A percentile compares a stretch with the other conserved stretches of the same genome.
Evolutionary conservation across 805 yeast genomes (phyloP).

Genomic region (Saccharomyces jurei): DNA sequence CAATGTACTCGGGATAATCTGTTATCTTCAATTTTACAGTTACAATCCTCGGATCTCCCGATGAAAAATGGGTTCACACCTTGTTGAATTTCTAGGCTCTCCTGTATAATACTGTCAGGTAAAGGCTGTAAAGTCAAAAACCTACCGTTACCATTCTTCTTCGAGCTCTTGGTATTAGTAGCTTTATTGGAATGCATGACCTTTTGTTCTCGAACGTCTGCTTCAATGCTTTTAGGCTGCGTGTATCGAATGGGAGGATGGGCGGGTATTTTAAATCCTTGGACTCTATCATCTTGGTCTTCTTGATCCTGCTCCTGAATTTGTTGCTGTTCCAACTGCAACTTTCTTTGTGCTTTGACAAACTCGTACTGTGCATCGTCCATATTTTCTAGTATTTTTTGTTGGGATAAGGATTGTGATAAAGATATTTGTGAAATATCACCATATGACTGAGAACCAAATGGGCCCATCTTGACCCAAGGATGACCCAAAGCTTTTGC

Average conservation of each 20-base stretch:
- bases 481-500: conserved; percentile 66
- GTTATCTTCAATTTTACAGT: conserved; percentile 57
- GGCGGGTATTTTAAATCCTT: conserved; percentile 26
- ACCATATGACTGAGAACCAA: conserved; percentile 1
- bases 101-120: conserved; percentile 37
- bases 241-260: conserved; percentile 23
- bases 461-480: conserved; percentile 49
- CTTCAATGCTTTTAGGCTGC: conserved; percentile 16
- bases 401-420: conserved; percentile 67
- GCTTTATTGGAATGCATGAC: conserved; percentile 1
- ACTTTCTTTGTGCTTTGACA: conserved; percentile 18
- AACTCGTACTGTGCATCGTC: conserved; percentile 27
- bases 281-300: conserved; percentile 4
- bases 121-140: conserved; percentile 54
- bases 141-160: conserved; percentile 38
- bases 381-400: conserved; percentile 37
- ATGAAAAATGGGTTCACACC: conserved; percentile 59
- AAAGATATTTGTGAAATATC: conserved; percentile 41
- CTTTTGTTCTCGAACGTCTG: conserved; percentile 6
- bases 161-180: conserved; percentile 3
- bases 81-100: conserved; percentile 53
- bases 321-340: conserved; percentile 11
- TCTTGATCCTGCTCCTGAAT: conserved; percentile 6
- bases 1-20: conserved; percentile 84
- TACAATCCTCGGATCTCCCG: conserved; percentile 63